Evolutionary conservation across 768 basidiomycete species (phyloP), one percentile per base, ranked within the genome.

Genomic region (Boletus rubroflammeus): DNA sequence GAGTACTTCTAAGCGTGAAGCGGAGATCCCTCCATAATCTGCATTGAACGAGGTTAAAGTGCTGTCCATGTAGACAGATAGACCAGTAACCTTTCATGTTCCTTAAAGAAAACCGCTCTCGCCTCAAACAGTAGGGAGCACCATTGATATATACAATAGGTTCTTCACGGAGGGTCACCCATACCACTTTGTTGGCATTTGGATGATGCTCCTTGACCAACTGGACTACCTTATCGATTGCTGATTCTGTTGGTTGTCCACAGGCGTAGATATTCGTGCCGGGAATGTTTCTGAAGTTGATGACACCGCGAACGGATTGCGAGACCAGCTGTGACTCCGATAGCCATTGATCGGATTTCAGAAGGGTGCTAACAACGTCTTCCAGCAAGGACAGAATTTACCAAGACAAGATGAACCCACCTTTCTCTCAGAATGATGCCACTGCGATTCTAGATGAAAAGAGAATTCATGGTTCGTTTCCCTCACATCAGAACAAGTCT

Each of bases 1-100:
- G 28, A 98, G 76, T 3, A 88, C 80, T 68, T 98, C 97, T 44
- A 98, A 72, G 13, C 97, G 82, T 26, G 86, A 84, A 4, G 91
- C 83, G 0, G 95, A 96, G 48, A 99, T 98, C 3, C 97, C 97
- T 42, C 93, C 90, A 72, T 94, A 98, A 70, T 97, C 94, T 90
- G 36, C 3, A 50, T n/a, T 23, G 23, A 41, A 39, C 15, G 31
- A 32, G 14, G 17, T 53, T 13, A 50, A 43, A 50, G 10, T 40
- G n/a, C 0, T 28, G 14, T 36, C 26, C 23, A 36, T 45, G 54
- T 45, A 26, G 47, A 47, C 23, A 26, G 17, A 39, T 11, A 34
- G 28, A 31, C 40, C 23, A 61, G 54, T 48, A 25, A 88, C 85
- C 90, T 78, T 95, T 97, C 86, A 98, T 93, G 65, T 99, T 98